Evolutionary conservation across 352 stramenopile genomes (phyloP).

Genomic region (Globisporangium emineosum): DNA sequence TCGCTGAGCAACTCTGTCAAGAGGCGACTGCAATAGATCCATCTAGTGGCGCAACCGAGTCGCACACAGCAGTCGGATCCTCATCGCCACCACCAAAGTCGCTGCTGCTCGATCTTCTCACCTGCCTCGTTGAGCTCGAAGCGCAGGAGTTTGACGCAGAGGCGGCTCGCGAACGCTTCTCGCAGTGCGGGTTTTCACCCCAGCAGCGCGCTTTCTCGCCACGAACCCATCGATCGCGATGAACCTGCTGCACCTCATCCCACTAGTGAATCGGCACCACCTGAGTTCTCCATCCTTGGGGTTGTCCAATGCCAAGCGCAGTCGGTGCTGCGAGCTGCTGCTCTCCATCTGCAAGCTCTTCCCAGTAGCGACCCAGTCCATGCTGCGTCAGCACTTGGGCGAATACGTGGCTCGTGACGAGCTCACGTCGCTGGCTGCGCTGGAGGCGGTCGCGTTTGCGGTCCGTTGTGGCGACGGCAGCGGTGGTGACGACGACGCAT

Average conservation of each 20-base stretch:
- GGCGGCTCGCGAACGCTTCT: background rate
- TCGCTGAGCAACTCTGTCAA: background rate
- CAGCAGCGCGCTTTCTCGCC: background rate
- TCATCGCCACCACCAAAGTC: background rate
- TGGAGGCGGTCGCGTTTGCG: background rate
- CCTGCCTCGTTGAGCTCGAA: background rate
- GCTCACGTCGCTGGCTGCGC: constrained; percentile 1
- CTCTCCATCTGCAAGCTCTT: constrained; percentile 2
- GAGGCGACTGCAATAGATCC: background rate
- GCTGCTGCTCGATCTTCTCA: background rate
- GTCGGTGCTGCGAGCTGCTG: background rate
- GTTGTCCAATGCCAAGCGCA: background rate
- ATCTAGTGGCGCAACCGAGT: background rate
- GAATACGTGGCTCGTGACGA: constrained; percentile 1
- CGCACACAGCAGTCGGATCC: background rate
- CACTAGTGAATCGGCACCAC: background rate
- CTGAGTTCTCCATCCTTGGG: background rate
- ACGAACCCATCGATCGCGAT: background rate
- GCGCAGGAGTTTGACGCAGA: background rate
- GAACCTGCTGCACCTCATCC: background rate
- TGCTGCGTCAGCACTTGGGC: background rate
- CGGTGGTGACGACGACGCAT: background rate
- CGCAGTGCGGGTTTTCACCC: background rate
- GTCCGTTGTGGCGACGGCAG: background rate
- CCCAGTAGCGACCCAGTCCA: background rate